Base-by-base conservation (phyloP, 305 asterid species). In the Ajuga reptans region DNA sequence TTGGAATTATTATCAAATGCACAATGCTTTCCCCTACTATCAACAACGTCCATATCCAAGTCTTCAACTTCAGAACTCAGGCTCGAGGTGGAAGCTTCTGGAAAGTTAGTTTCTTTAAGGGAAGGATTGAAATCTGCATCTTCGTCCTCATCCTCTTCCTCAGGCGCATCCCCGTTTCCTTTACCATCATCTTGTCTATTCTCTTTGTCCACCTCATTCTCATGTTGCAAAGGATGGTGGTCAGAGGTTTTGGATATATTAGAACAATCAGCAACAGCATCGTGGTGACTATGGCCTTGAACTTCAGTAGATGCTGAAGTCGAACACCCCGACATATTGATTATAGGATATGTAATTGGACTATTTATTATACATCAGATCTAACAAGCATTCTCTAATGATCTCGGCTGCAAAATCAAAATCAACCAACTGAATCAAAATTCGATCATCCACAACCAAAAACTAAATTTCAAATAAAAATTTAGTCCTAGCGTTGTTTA, bases 71-170 rank as follows among this genome's bases (percentile, higher is more conserved):
- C 96, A 47, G 98, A 92, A 79, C 96, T 90, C 82, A 90, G 69
- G 83, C 96, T 88, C 41, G 98, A 92, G 72, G 27, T 21, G 27
- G 96, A 87, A 73, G 90, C 97, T 76, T 90, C 98, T 21, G 56
- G 68, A 37, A 90, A 86, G 79, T 79, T 82, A 33, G 83, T 72
- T 76, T 86, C 95, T 78, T 79, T 85, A 9, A 85, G 79, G 55
- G 83, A 84, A 37, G 98, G 98, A 78, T 85, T 87, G 75, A 90
- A 92, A 79, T 90, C 98, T 33, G 80, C 84, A 85, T 92, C 97
- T 81, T 86, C 98, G 31, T 92, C 98, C 82, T 92, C 96, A 12
- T 88, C 96, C 68, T 88, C 92, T 29, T 89, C 95, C 50, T 78
- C 88, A 4, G 76, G 78, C 24, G 42, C 79, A 62, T 78, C 70